phyloP scores from a whole-genome alignment of 2,329 filamentous ascomycete species.

The Aureobasidium subglaciale region DNA sequence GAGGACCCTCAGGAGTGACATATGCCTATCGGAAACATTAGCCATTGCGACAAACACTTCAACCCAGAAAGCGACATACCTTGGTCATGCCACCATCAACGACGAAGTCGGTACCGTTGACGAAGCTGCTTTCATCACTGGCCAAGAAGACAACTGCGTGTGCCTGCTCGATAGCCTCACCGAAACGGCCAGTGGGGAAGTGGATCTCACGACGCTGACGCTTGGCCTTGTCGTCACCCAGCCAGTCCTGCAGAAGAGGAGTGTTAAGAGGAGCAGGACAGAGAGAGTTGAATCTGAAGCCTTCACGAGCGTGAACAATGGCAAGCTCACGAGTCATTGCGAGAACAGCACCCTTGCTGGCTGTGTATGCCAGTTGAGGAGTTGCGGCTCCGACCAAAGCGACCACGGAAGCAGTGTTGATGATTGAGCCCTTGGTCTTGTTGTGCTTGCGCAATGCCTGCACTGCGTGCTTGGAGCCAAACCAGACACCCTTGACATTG shows the following conservation, averaged over 20 bases:
- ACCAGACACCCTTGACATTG: slow-evolving; percentile 99
- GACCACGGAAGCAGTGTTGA: slow-evolving; percentile 88
- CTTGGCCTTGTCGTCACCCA: slow-evolving; percentile 79
- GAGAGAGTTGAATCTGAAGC: slow-evolving; percentile 82
- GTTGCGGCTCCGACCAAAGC: slow-evolving; percentile 81
- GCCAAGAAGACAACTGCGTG: slow-evolving; percentile 83
- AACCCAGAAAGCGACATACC: slow-evolving; percentile 29
- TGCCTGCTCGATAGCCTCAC: slow-evolving; percentile 89
- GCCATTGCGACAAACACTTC: neutral
- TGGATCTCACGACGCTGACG: slow-evolving; percentile 77
- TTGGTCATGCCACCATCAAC: slow-evolving; percentile 95
- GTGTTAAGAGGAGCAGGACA: slow-evolving; percentile 92
- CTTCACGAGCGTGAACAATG: slow-evolving; percentile 84
- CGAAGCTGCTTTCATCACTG: slow-evolving; percentile 81
- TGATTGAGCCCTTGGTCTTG: slow-evolving; percentile 74
- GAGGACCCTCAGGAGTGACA: slow-evolving; percentile 54
- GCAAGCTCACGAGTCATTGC: slow-evolving; percentile 85
- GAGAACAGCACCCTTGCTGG: slow-evolving; percentile 85
- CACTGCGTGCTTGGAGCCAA: slow-evolving; percentile 85
- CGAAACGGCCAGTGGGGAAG: slow-evolving; percentile 81
- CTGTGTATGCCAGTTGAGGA: slow-evolving; percentile 86
- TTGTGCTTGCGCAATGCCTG: slow-evolving; percentile 69
- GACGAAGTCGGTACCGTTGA: slow-evolving; percentile 86
- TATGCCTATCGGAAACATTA: slow-evolving; percentile 52
- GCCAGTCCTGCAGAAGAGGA: slow-evolving; percentile 84